Evolutionary conservation across 768 basidiomycete species (phyloP), one percentile per base, ranked within the genome.

Genomic region (Mycena maculata): DNA sequence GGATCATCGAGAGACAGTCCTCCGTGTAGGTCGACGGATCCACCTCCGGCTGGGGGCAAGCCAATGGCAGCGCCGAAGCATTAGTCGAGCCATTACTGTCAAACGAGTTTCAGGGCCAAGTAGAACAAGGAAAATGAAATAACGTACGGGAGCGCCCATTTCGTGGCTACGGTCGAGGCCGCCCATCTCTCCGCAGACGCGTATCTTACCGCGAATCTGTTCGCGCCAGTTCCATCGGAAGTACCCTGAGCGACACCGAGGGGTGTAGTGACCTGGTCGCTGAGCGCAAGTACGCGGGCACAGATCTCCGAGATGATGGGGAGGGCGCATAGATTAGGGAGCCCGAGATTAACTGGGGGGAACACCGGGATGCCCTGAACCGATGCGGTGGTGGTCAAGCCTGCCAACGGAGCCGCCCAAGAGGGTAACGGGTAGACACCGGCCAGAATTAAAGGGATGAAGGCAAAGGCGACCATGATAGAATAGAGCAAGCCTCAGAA

Each of bases 1-100:
- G 80, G 27, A 92, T 79, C 82, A 94, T 88, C 23, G 89, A 94
- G 49, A 97, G 82, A 75, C 95, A 97, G 75, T 96, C 92, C 76
- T 96, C 95, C 1, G 82, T 84, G 77, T 79, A 86, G 6, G 77
- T 74, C n/a, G 86, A 85, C 31, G 82, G 67, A 71, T 85, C 80
- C 15, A 87, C 79, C 65, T 71, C 78, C 48, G 80, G 78, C 76
- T 95, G 95, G 11, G 92, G 90, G 75, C 94, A 96, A 10, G 88
- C 84, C 5, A 89, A 82, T 22, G 94, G 93, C 33, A 92, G 79
- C 11, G 77, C 78, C 0, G 88, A 80, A 13, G 81, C 79, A 74
- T 91, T 82, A 7, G 83, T 81, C 33, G 82, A 76, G 18, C 83
- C 84, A 68, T 85, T 85, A 5, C 90, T 91, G 67, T 52, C 56